Conservation (phyloP, 2,329 filamentous ascomycete species). For the Aureobasidium musti region DNA sequence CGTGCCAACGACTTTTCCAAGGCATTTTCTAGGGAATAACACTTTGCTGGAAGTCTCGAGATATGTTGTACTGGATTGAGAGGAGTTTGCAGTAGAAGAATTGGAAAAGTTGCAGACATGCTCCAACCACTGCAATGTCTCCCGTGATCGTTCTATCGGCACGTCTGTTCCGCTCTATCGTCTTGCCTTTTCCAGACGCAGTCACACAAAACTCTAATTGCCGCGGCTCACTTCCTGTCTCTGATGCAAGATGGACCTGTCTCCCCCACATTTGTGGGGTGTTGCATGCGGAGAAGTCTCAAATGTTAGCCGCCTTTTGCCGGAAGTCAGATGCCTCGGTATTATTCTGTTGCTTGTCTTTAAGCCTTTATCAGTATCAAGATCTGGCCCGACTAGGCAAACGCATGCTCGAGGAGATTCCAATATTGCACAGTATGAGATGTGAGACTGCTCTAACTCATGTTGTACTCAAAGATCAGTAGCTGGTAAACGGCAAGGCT, state of each 20-base stretch:
- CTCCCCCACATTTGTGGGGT: conserved; percentile 3
- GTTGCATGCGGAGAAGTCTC: background rate
- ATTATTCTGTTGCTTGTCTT: background rate
- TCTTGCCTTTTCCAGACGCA: background rate
- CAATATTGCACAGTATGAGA: no score
- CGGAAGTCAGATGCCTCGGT: background rate
- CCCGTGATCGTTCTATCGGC: background rate
- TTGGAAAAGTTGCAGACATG: background rate
- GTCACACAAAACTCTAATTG: background rate
- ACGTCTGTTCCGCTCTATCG: background rate
- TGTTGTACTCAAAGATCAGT: no score
- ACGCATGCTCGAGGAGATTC: no score
- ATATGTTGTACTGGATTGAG: background rate
- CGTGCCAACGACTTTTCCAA: conserved; percentile 53
- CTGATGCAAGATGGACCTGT: background rate
- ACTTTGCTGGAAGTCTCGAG: background rate
- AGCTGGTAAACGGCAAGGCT: no score
- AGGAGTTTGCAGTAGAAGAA: background rate
- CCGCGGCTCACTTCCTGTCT: background rate
- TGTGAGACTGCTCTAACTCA: no score
- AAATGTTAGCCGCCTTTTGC: background rate
- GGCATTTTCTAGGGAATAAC: conserved; percentile 46
- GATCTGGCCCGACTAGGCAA: background rate
- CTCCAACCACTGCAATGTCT: background rate
- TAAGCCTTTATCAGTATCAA: background rate